Evolutionary conservation across 2,329 filamentous ascomycete species (phyloP).

Genomic region (Septoria linicola): DNA sequence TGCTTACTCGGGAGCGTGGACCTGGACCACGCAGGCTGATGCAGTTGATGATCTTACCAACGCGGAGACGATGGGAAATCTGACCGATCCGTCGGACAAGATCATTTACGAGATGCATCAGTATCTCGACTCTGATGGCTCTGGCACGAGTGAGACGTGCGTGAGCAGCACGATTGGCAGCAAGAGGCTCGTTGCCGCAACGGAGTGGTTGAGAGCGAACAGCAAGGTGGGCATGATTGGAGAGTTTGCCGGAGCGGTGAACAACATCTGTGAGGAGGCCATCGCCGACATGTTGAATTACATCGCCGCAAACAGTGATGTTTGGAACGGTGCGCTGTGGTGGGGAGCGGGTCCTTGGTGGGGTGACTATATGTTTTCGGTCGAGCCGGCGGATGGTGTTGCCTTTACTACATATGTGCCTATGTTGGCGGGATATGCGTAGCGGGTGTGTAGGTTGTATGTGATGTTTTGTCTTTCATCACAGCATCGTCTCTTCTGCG

Average conservation of each 20-base stretch:
- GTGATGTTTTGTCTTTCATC: no score
- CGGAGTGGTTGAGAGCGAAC: conserved; percentile 55
- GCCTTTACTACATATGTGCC: conserved; percentile 40
- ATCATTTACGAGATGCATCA: conserved; percentile 63
- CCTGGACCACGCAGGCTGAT: conserved; percentile 50
- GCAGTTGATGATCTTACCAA: conserved; percentile 46
- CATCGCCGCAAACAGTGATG: conserved; percentile 50
- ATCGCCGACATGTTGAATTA: conserved; percentile 52
- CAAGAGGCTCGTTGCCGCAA: conserved; percentile 53
- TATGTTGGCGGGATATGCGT: conserved; percentile 9
- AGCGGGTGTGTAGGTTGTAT: neutral
- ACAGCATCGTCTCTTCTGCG: no score
- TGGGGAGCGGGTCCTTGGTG: conserved; percentile 58
- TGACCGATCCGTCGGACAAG: conserved; percentile 55
- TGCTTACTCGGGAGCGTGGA: conserved; percentile 50
- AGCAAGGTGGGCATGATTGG: conserved; percentile 55
- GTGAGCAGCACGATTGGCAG: conserved; percentile 55
- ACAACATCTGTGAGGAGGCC: conserved; percentile 51
- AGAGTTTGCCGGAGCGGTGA: conserved; percentile 56
- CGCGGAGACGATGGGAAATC: conserved; percentile 44
- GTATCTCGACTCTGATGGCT: conserved; percentile 59
- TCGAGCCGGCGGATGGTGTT: conserved; percentile 51
- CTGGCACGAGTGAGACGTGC: conserved; percentile 52
- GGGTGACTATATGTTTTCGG: conserved; percentile 35
- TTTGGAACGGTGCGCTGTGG: conserved; percentile 56